Evolutionary conservation across 257 asterid genomes (phyloP).

Genomic region (Nicotiana sylvestris): DNA sequence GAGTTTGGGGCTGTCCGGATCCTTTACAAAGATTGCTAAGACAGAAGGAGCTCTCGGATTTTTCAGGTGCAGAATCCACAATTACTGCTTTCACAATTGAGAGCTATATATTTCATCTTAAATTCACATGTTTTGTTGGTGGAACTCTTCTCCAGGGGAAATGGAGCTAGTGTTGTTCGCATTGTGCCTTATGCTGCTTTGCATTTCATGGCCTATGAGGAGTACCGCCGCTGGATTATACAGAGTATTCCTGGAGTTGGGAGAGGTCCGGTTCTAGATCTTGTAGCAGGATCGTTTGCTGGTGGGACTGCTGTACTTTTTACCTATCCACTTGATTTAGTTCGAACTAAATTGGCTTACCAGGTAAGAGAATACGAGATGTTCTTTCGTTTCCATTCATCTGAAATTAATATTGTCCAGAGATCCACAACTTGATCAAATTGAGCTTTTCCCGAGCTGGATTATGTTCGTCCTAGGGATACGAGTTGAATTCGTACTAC

Average conservation of each 20-base stretch:
- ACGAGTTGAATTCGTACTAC: slow-evolving; percentile 1
- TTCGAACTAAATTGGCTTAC: slow-evolving; percentile 78
- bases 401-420: neutral
- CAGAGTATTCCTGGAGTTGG: slow-evolving; percentile 50
- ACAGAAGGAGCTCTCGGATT: slow-evolving; percentile 77
- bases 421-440: neutral
- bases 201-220: slow-evolving; percentile 89
- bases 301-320: slow-evolving; percentile 87
- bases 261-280: slow-evolving; percentile 85
- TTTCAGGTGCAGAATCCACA: slow-evolving; percentile 47
- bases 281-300: slow-evolving; percentile 76
- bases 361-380: slow-evolving; percentile 41
- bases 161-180: slow-evolving; percentile 92
- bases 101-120: neutral
- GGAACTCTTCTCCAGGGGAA: slow-evolving; percentile 49
- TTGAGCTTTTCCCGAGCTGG: neutral
- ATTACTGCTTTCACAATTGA: neutral
- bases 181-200: slow-evolving; percentile 93
- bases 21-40: slow-evolving; percentile 67
- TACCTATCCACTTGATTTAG: slow-evolving; percentile 89
- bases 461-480: neutral
- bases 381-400: neutral
- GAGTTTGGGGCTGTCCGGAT: slow-evolving; percentile 68
- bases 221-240: slow-evolving; percentile 79
- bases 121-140: neutral